Evolutionary conservation across 495 filamentous ascomycete species (phyloP), one percentile per base, ranked within the genome.

Genomic region (Penicillium daleae): DNA sequence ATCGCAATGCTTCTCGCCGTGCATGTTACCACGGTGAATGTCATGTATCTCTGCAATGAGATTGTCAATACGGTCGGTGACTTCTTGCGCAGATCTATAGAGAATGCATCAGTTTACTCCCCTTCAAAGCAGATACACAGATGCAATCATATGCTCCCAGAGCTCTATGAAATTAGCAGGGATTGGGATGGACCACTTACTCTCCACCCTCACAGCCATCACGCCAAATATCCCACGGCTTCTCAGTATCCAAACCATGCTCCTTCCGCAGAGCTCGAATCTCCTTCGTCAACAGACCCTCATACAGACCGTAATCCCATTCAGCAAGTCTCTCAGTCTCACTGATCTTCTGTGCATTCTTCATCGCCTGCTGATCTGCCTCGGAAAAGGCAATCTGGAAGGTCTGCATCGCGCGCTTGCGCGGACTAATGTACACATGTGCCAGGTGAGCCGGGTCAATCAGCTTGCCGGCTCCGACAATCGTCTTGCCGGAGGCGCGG

Each of bases 271-370:
- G 62, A 32, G 81, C 76, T 17, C 85, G 71, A 65, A 97, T 96
- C 67, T 90, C 74, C 6, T 82, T 71, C 7, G 81, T 86, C 26
- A 87, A 86, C 63, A 93, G 78, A 7, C 93, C 93, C 71, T 97
- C 93, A 67, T 96, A 97, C 65, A 86, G 80, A 21, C 93, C 93
- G 66, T 97, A 97, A 64, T 90, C 89, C 92, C 92, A 97, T 69
- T 96, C 92, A 2, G 87, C 80, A 31, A 96, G 82, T 29, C 87
- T 80, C 49, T 90, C 85, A 0, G 87, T 90, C 32, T 87, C 77
- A 52, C 83, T 75, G 15, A 92, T 80, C 44, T 60, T 78, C 49
- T 63, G 74, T 74, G 62, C 62, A 15, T 63, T 66, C 0, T 49
- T 63, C 26, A 71, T 58, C 1, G 54, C 33, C 27, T 72, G 55